Evolutionary conservation across 257 asterid species (phyloP), one percentile per base, ranked within the genome.

Genomic region (Solanum neorickii): DNA sequence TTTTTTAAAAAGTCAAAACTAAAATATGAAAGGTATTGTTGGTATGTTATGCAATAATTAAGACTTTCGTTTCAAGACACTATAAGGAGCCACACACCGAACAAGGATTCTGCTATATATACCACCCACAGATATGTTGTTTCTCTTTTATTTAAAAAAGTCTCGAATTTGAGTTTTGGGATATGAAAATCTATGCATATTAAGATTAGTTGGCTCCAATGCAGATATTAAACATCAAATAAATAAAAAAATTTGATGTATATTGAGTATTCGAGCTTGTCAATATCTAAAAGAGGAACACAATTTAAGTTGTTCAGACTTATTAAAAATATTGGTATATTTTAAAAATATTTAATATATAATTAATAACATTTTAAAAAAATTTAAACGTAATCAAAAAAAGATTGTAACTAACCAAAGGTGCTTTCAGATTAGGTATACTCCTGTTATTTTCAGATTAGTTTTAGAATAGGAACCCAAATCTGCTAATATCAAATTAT

Each of bases 271-370:
- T 52, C 2, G 3, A 52, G 10, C n/a, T 52, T 52, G 6, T 2
- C 62, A 52, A 18, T 52, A 52, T 52, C 3, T 52, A 52, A 18
- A 18, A 18, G 62, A 52, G 18, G 0, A 52, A 11, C n/a, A 18
- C 1, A 56, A 56, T 0, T 0, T 7, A 7, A 56, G 0, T 56
- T 56, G 11, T 0, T 56, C 1, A 0, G 2, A 56, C 0, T 56
- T 18, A 18, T 18, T 0, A 18, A 56, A 56, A 18, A 56, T 18
- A 56, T 56, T 56, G 18, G 0, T 52, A 18, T 1, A 52, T 18
- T 31, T 31, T 31, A 3, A 31, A 31, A 31, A 31, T 0, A 3
- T 31, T 31, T 31, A 31, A 31, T 31, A 29, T 29, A 29, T 29
- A 29, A 29, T 29, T 29, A 31, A 31, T 31, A 31, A 31, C 5